These are phyloP conservation scores for Exutisphaerella laricina DNA, from an alignment of 2,329 filamentous ascomycete genomes.

Conservation along the genomic window DNA sequence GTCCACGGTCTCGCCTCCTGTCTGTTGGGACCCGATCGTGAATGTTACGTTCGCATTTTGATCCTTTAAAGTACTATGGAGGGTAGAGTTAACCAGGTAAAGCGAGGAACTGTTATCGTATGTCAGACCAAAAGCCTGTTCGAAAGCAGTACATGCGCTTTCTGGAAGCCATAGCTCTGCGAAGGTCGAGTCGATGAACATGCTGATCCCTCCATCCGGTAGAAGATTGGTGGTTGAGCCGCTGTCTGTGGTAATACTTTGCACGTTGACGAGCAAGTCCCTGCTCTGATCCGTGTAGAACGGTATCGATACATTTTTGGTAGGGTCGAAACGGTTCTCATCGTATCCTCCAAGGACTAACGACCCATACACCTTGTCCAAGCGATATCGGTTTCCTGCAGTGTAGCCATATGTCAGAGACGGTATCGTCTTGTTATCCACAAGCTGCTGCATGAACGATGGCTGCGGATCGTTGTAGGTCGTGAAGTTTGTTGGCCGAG, in stretches of 20 bases:
- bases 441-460: conserved; percentile 31
- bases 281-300: conserved; percentile 30
- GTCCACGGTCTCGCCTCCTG: conserved; percentile 26
- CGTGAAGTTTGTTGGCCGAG: conserved; percentile 34
- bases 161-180: conserved; percentile 60
- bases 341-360: conserved; percentile 39
- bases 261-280: conserved; percentile 33
- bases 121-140: conserved; percentile 33
- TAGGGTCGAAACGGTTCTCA: conserved; percentile 31
- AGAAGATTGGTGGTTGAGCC: conserved; percentile 24
- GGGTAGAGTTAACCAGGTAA: conserved; percentile 34
- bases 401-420: conserved; percentile 36
- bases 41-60: conserved; percentile 33
- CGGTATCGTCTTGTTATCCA: conserved; percentile 31
- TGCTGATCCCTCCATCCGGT: conserved; percentile 32
- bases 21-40: conserved; percentile 26
- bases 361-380: conserved; percentile 34
- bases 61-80: conserved; percentile 24
- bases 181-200: conserved; percentile 59
- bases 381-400: conserved; percentile 35
- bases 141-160: conserved; percentile 34
- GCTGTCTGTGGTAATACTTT: conserved; percentile 26
- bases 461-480: conserved; percentile 32
- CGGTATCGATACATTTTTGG: conserved; percentile 30
- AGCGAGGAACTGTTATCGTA: conserved; percentile 27